A percentile compares a stretch with the other conserved stretches of the same genome.
These are phyloP conservation scores for Globisporangium takayamanum DNA, from an alignment of 352 stramenopile genomes.

Conservation along the genomic window DNA sequence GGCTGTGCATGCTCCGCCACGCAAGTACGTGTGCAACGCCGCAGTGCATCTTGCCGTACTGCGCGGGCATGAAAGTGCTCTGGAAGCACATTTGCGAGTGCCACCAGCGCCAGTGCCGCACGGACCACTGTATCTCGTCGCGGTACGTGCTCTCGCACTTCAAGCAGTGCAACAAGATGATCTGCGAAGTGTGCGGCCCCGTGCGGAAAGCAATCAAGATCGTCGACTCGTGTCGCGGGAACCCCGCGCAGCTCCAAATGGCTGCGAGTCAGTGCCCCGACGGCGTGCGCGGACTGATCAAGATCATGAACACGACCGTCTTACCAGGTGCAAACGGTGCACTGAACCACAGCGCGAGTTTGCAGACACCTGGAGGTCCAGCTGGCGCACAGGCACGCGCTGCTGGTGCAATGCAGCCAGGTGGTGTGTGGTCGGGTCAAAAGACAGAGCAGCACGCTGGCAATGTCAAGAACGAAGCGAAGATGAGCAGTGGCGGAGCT, in stretches of 20 bases:
- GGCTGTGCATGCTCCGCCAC: conserved; percentile 83
- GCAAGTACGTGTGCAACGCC: conserved; percentile 66
- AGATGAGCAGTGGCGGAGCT: conserved; percentile 1
- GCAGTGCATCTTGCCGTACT: conserved; percentile 78
- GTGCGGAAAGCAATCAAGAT: conserved; percentile 86
- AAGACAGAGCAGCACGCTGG: conserved; percentile 4
- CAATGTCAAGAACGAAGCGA: conserved; percentile 13
- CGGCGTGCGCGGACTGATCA: conserved; percentile 73
- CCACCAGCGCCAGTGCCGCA: conserved; percentile 81
- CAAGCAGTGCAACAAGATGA: conserved; percentile 90
- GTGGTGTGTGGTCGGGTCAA: conserved; percentile 5
- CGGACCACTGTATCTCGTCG: conserved; percentile 85
- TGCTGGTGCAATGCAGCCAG: conserved; percentile 2
- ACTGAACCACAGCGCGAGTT: conserved; percentile 20
- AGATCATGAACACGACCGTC: conserved; percentile 84
- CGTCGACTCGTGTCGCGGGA: conserved; percentile 74
- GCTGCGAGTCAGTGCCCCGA: conserved; percentile 63
- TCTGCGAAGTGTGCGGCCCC: conserved; percentile 85
- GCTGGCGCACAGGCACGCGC: conserved; percentile 1
- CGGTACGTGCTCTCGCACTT: conserved; percentile 87
- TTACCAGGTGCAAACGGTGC: conserved; percentile 11
- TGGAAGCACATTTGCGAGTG: conserved; percentile 91
- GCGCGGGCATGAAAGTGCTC: conserved; percentile 81
- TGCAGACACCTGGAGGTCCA: not conserved
- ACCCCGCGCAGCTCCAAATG: conserved; percentile 66